Conservation (phyloP, 176 grass and related monocot species). For the Rhynchospora pubera region DNA sequence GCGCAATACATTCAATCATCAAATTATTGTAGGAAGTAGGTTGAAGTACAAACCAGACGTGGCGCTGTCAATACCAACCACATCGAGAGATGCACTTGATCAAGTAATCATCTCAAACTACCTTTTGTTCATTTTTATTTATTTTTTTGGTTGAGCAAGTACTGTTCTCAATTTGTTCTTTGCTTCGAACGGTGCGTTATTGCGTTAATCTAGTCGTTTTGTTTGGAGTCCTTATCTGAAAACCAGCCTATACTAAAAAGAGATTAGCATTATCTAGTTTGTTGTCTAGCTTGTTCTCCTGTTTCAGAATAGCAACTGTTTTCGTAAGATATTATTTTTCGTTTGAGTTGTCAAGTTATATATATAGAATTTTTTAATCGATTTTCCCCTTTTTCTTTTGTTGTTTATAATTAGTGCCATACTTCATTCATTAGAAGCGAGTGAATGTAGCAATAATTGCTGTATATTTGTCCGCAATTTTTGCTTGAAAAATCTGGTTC, state of each 20-base stretch:
- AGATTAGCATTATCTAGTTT: not conserved
- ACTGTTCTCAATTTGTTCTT: conserved; percentile 5
- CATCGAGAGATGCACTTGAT: not conserved
- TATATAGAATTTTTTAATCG: not conserved
- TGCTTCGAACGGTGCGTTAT: not conserved
- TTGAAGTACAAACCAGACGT: not conserved
- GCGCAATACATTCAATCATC: no score
- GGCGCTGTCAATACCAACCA: not conserved
- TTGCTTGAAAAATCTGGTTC: not conserved
- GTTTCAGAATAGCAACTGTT: not conserved
- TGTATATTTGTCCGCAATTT: no score
- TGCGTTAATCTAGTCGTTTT: not conserved
- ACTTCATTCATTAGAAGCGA: not conserved
- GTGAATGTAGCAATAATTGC: not conserved
- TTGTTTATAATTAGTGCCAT: not conserved
- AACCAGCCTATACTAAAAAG: not conserved
- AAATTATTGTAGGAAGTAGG: not conserved
- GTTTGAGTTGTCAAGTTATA: not conserved
- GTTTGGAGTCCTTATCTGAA: not conserved
- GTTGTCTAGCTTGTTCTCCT: not conserved
- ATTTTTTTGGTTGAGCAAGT: no score
- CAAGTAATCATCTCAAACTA: not conserved
- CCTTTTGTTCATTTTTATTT: no score
- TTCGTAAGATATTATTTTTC: not conserved
- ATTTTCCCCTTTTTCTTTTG: not conserved